These are phyloP conservation scores for Penicillium verhagenii DNA, from an alignment of 495 filamentous ascomycete species.

Conservation along the genomic window DNA sequence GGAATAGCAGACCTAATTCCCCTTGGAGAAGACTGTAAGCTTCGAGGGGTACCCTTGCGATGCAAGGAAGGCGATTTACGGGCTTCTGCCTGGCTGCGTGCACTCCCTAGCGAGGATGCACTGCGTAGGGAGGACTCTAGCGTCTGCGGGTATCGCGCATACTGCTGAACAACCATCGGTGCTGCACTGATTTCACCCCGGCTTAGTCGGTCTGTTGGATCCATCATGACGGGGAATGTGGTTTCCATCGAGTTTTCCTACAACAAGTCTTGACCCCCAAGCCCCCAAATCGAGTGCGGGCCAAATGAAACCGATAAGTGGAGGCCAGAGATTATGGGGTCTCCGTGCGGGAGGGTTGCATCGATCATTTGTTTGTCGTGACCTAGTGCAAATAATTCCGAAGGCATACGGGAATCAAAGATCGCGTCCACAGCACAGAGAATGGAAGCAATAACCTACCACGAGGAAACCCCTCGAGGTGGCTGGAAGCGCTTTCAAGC, in stretches of 20 bases:
- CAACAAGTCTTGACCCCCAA: neutral
- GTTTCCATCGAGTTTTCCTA: slow-evolving; percentile 27
- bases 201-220: slow-evolving; percentile 27
- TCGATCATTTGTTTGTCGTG: slow-evolving; percentile 8
- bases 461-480: slow-evolving; percentile 27
- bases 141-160: slow-evolving; percentile 42
- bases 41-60: slow-evolving; percentile 46
- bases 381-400: neutral
- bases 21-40: slow-evolving; percentile 43
- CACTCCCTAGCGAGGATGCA: slow-evolving; percentile 45
- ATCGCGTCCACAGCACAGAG: neutral
- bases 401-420: too few relatives aligned
- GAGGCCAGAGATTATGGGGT: slow-evolving; percentile 9
- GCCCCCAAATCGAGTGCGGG: slow-evolving; percentile 4
- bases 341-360: slow-evolving; percentile 6
- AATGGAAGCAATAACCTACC: slow-evolving; percentile 9
- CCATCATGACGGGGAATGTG: slow-evolving; percentile 35
- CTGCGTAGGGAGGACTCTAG: slow-evolving; percentile 42
- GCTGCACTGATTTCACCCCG: slow-evolving; percentile 30
- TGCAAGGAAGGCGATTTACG: slow-evolving; percentile 42
- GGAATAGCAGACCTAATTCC: slow-evolving; percentile 33
- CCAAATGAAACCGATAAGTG: slow-evolving; percentile 4
- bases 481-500: slow-evolving; percentile 31
- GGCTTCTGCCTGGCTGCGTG: slow-evolving; percentile 37
- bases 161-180: slow-evolving; percentile 44